Base-by-base conservation (phyloP, 495 filamentous ascomycete species). In the Tuber magnatum region DNA sequence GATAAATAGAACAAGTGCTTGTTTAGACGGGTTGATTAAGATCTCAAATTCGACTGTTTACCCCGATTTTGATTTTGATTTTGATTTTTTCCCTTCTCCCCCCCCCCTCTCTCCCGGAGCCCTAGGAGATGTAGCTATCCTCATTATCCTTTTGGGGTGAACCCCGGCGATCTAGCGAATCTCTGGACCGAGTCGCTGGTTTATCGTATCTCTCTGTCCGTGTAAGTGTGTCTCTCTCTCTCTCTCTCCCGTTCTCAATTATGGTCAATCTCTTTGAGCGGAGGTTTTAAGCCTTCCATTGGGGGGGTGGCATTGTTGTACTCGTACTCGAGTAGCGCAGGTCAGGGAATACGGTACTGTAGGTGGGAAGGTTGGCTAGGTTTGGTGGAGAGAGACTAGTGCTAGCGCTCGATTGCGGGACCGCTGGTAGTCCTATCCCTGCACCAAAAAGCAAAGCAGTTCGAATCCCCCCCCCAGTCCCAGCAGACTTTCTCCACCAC, bases 341-440 rank as follows among this genome's bases (percentile, higher is more conserved):
- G 56, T 76, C 61, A 78, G 74, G 74, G 76, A 78, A 76, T 75
- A 32, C 51, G 51, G 51, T 28, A 79, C 39, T 2, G 39, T 40
- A 40, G 69, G 76, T 56, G 78, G 76, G 68, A 79, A 72, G 74
- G 22, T 51, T 51, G 48, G 48, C 24, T n/a, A 51, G 5, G 48
- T 51, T 51, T 0, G 48, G 48, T n/a, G 48, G 22, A 56, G 56
- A 35, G 28, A 65, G 56, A 72, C 69, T 72, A 73, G 77, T 43
- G 72, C 77, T 78, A 78, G 65, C 68, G 78, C 77, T 79, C 77
- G 77, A 79, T 79, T 79, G 76, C 77, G 77, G 77, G 77, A 65
- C 77, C 76, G 70, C 77, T 79, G 78, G 77, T 79, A 78, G 61
- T 77, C 44, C 75, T 79, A 79, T 79, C 77, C 77, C 77, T 79